These are phyloP conservation scores for Saturnispora sanitii DNA, from an alignment of 805 yeast genomes.

Conservation along the genomic window DNA sequence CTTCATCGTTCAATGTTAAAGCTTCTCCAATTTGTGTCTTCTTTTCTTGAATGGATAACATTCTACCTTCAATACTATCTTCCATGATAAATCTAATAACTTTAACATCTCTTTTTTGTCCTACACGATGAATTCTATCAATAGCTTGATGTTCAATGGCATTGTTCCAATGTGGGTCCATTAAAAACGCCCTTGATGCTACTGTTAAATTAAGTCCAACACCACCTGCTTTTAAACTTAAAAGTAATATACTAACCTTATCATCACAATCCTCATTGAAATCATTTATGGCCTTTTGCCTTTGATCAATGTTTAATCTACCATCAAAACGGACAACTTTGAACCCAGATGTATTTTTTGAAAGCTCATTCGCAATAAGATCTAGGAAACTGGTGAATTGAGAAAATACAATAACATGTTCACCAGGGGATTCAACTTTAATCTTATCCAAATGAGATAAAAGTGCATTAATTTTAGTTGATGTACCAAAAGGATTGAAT, in stretches of 20 bases:
- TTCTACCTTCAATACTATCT: conserved; percentile 76
- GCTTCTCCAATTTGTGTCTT: conserved; percentile 77
- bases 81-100: conserved; percentile 75
- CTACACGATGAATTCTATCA: conserved; percentile 84
- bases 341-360: conserved; percentile 36
- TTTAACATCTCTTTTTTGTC: conserved; percentile 64
- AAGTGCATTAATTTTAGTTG: conserved; percentile 68
- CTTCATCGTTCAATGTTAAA: conserved; percentile 66
- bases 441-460: conserved; percentile 46
- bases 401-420: conserved; percentile 79
- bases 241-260: conserved; percentile 38
- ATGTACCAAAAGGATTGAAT: conserved; percentile 43
- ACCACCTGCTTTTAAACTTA: conserved; percentile 88
- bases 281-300: conserved; percentile 49
- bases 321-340: conserved; percentile 74
- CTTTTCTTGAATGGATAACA: conserved; percentile 79
- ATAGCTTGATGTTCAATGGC: conserved; percentile 87
- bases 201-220: conserved; percentile 83
- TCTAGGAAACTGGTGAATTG: conserved; percentile 82
- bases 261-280: conserved; percentile 34
- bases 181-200: conserved; percentile 76
- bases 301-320: conserved; percentile 51
- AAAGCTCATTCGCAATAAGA: conserved; percentile 54
- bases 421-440: conserved; percentile 47
- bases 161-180: conserved; percentile 98